Base-by-base conservation (phyloP, 2,329 filamentous ascomycete species). In the Esteya vermicola region DNA sequence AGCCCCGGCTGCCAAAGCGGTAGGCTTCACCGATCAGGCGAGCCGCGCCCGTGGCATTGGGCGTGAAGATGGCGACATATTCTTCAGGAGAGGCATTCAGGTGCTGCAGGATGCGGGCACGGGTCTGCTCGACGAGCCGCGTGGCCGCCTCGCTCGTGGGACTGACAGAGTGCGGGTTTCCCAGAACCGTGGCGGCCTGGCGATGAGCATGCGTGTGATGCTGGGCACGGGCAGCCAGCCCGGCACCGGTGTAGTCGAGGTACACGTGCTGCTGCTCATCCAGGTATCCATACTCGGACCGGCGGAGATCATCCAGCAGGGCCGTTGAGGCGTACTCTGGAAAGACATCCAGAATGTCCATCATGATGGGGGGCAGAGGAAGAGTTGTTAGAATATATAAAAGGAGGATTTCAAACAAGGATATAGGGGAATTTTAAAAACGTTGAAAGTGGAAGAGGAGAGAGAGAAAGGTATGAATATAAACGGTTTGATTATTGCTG, bases 161-260 rank as follows among this genome's bases (percentile, higher is more conserved):
- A 45, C 56, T 63, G 27, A 45, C 42, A 6, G 59, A 62, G 50
- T 63, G 61, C 2, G 61, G 61, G 49, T 63, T 63, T 41, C 61
- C 61, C 20, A 54, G 58, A 18, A 60, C 43, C 3, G 45, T 47
- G n/a, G 38, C 35, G 9, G 48, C 39, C 4, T 60, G 47, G 0
- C 59, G 57, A 18, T 45, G 42, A 8, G 51, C 45, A 38, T 61
- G 58, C 1, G 54, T 54, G 4, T 40, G 44, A 35, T 54, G 43
- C 45, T 64, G 61, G 2, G 51, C 38, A 2, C 48, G 48, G 4
- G 59, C 52, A 1, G 57, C 52, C 3, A 63, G 54, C 0, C 60
- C 55, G 1, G 59, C 49, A 12, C 61, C 61, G 1, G 60, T 59
- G 45, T 63, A 64, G 50, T 64, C 61, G 4, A 64, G 51, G 37